These are phyloP conservation scores for Ramularia endophylla DNA, from an alignment of 2,329 filamentous ascomycete genomes.

Conservation along the genomic window DNA sequence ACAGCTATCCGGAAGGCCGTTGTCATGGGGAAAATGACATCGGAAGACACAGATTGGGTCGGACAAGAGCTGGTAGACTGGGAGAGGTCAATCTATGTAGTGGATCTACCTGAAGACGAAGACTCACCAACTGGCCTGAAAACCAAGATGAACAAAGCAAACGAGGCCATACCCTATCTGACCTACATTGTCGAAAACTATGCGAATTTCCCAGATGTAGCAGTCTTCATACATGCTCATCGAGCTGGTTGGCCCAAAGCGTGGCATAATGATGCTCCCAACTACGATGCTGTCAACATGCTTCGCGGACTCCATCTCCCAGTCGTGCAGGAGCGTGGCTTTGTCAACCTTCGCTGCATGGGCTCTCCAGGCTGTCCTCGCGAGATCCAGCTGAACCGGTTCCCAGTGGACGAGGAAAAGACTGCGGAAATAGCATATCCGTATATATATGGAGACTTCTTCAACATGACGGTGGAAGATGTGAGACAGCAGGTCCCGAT, in stretches of 20 bases:
- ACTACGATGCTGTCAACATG: slow-evolving; percentile 24
- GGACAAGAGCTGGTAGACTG: slow-evolving; percentile 41
- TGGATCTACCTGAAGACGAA: slow-evolving; percentile 31
- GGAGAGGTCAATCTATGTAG: slow-evolving; percentile 42
- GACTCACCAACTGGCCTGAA: slow-evolving; percentile 17
- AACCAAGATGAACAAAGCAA: slow-evolving; percentile 35
- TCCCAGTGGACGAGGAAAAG: slow-evolving; percentile 14
- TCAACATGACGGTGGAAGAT: slow-evolving; percentile 13
- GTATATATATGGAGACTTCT: slow-evolving; percentile 20
- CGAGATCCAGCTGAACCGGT: slow-evolving; percentile 20
- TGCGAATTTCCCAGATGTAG: slow-evolving; percentile 26
- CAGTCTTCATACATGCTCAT: slow-evolving; percentile 29
- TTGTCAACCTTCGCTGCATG: slow-evolving; percentile 26
- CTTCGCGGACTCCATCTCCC: slow-evolving; percentile 19
- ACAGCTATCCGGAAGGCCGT: slow-evolving; percentile 28
- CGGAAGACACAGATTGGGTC: slow-evolving; percentile 43
- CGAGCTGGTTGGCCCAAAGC: slow-evolving; percentile 19
- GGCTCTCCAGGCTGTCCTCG: slow-evolving; percentile 19
- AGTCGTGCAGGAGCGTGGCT: slow-evolving; percentile 21
- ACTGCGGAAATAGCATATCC: slow-evolving; percentile 17
- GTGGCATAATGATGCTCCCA: slow-evolving; percentile 26
- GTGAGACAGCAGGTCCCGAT: slow-evolving; percentile 13
- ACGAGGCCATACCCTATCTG: slow-evolving; percentile 43
- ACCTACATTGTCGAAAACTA: slow-evolving; percentile 45
- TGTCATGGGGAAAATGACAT: slow-evolving; percentile 39